These are phyloP conservation scores for Neurospora sp. DNA, from an alignment of 495 filamentous ascomycete species.

Conservation along the genomic window DNA sequence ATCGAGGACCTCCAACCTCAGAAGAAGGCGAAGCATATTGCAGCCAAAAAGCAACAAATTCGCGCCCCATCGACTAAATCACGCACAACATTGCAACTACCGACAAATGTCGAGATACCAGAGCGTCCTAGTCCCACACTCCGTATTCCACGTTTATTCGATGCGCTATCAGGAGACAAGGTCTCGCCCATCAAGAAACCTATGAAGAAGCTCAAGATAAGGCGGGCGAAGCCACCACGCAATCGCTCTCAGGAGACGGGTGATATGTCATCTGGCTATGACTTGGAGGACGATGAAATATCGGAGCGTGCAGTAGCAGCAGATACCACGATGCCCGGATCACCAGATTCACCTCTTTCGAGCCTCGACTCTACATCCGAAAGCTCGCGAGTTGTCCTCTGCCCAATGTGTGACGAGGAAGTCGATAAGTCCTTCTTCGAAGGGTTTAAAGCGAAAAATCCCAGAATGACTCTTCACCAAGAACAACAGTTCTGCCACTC, in stretches of 20 bases:
- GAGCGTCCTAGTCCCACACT: background rate
- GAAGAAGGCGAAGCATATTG: conserved; percentile 2
- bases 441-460: conserved; percentile 31
- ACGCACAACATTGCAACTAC: background rate
- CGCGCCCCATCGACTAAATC: background rate
- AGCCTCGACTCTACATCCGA: conserved; percentile 1
- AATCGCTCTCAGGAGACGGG: background rate
- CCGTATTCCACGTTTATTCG: background rate
- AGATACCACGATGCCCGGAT: background rate
- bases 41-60: background rate
- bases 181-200: background rate
- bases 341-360: conserved; percentile 1
- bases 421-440: conserved; percentile 45
- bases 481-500: conserved; percentile 61
- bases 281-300: background rate
- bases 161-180: background rate
- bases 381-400: conserved; percentile 18
- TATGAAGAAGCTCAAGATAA: background rate
- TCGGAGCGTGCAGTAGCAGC: background rate
- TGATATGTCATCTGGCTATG: background rate
- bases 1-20: background rate
- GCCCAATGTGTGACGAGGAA: conserved; percentile 58
- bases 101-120: background rate
- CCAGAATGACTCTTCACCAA: conserved; percentile 47
- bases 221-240: background rate